Conservation (phyloP, 2,329 filamentous ascomycete genomes). For the Epichloe typhina region DNA sequence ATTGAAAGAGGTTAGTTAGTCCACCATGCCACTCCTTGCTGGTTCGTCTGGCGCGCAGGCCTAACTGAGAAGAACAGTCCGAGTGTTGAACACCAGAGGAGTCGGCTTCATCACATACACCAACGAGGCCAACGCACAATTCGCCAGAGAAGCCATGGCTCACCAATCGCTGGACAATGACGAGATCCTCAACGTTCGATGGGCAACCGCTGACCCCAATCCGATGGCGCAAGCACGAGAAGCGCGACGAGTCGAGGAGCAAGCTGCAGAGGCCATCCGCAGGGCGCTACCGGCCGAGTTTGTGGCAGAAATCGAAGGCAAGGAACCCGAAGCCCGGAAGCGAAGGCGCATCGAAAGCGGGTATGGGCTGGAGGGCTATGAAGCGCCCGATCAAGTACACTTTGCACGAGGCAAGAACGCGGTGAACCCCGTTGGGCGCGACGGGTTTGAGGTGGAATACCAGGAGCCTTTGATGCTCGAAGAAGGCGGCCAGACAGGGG, state of each 20-base stretch:
- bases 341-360: constrained; percentile 77
- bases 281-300: constrained; percentile 80
- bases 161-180: constrained; percentile 84
- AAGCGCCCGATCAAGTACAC: constrained; percentile 88
- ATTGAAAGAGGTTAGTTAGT: constrained; percentile 54
- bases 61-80: constrained; percentile 26
- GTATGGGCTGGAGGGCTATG: constrained; percentile 82
- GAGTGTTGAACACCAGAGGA: constrained; percentile 77
- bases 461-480: constrained; percentile 47
- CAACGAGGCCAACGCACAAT: constrained; percentile 81
- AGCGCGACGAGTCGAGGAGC: constrained; percentile 78
- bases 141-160: constrained; percentile 91
- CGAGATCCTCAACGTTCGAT: constrained; percentile 89
- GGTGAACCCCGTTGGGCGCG: constrained; percentile 43
- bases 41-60: background rate
- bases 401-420: constrained; percentile 67
- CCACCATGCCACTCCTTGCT: background rate
- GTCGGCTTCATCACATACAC: constrained; percentile 92
- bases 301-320: constrained; percentile 85
- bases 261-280: constrained; percentile 87
- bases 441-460: constrained; percentile 50
- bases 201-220: constrained; percentile 94
- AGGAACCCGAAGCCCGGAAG: constrained; percentile 77
- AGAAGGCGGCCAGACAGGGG: constrained; percentile 29
- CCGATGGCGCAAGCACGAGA: constrained; percentile 89